Percentiles rank a stretch among this genome's conserved stretches.
phyloP scores from a whole-genome alignment of 148 eudicot genomes.

The Beta vulgaris region DNA sequence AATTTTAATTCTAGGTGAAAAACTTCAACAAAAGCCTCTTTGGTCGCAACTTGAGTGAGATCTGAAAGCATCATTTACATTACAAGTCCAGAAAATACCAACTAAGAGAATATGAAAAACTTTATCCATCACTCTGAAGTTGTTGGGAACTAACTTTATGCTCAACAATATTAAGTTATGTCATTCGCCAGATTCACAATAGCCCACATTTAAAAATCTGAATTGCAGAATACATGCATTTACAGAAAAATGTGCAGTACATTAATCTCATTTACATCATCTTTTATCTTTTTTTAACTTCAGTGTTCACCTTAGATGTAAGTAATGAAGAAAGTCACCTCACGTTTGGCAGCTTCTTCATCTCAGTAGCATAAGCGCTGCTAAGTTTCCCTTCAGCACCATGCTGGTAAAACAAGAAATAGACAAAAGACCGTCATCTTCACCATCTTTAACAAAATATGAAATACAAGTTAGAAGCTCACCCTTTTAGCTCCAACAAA shows the following conservation, averaged over 20 bases:
- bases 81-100: background rate
- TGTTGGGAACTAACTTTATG: background rate
- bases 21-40: background rate
- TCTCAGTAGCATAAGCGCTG: conserved; percentile 71
- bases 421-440: background rate
- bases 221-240: background rate
- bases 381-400: conserved; percentile 85
- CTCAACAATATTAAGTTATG: background rate
- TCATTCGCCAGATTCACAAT: too few species aligned
- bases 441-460: background rate
- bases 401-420: conserved; percentile 43
- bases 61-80: background rate
- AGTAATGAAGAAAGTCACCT: conserved; percentile 54
- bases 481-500: background rate
- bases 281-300: background rate
- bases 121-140: background rate
- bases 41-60: background rate
- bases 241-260: background rate
- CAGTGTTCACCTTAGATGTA: background rate
- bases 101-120: background rate
- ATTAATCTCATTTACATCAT: background rate
- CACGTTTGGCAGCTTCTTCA: conserved; percentile 81
- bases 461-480: background rate
- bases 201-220: background rate
- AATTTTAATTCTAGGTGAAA: background rate